Percentiles rank a stretch among this genome's conserved stretches.
phyloP scores from a whole-genome alignment of 805 yeast genomes.

The Danielia reshetovae region DNA sequence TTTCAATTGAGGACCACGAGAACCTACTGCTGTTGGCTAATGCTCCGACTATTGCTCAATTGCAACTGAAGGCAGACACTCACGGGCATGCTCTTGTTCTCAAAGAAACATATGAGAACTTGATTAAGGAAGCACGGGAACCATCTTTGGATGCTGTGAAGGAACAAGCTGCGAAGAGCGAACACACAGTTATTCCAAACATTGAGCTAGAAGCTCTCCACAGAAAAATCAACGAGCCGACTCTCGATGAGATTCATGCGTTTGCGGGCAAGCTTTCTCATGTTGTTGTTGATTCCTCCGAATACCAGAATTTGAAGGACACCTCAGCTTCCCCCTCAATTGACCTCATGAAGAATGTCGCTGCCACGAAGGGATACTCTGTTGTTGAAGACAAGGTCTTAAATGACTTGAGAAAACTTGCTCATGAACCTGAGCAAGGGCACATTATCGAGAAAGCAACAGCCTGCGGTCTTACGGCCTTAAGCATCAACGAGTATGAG shows the following conservation, averaged over 20 bases:
- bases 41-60: slow-evolving; percentile 5
- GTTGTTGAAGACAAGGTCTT: slow-evolving; percentile 6
- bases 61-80: slow-evolving; percentile 9
- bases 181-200: slow-evolving; percentile 5
- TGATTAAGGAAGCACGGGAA: slow-evolving; percentile 12
- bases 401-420: slow-evolving; percentile 3
- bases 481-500: not conserved
- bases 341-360: slow-evolving; percentile 3
- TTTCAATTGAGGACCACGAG: not conserved
- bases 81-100: slow-evolving; percentile 10
- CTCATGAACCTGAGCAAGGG: slow-evolving; percentile 10
- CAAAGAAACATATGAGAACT: slow-evolving; percentile 3
- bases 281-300: slow-evolving; percentile 2
- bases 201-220: slow-evolving; percentile 4
- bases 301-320: slow-evolving; percentile 3
- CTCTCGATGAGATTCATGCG: slow-evolving; percentile 6
- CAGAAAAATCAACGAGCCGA: slow-evolving; percentile 12
- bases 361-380: not conserved
- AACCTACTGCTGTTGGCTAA: slow-evolving; percentile 1
- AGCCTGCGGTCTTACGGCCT: not conserved
- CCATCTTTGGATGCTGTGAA: slow-evolving; percentile 7
- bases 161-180: slow-evolving; percentile 10
- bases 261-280: slow-evolving; percentile 8
- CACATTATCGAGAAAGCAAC: slow-evolving; percentile 9
- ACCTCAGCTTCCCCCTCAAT: slow-evolving; percentile 5